Conservation (phyloP, 495 filamentous ascomycete species). For the Amniculicola lignicola region DNA sequence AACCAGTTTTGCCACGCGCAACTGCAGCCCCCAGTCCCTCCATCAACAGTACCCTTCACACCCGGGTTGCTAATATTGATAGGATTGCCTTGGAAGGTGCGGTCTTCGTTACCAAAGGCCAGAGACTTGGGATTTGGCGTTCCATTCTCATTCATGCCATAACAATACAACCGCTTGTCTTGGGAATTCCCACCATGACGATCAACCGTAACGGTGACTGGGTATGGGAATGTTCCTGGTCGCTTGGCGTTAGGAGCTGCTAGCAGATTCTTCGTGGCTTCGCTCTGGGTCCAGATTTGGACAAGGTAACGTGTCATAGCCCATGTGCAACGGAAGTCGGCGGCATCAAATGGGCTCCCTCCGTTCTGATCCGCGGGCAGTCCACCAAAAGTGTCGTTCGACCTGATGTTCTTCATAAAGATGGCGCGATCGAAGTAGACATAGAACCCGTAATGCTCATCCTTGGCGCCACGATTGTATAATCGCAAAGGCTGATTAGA, state of each 20-base stretch:
- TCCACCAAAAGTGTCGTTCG: constrained; percentile 32
- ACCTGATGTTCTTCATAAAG: constrained; percentile 58
- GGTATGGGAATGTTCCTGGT: constrained; percentile 81
- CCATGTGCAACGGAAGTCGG: constrained; percentile 74
- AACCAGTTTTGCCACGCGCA: constrained; percentile 72
- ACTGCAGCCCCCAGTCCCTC: constrained; percentile 68
- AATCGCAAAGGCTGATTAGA: constrained; percentile 76
- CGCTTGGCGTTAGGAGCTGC: constrained; percentile 42
- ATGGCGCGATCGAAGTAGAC: constrained; percentile 87
- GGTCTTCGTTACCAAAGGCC: constrained; percentile 57
- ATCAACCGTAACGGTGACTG: constrained; percentile 75
- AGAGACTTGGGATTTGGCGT: constrained; percentile 42
- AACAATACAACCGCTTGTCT: constrained; percentile 69
- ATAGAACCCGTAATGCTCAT: constrained; percentile 93
- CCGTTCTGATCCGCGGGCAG: constrained; percentile 59
- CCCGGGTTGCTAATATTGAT: constrained; percentile 60
- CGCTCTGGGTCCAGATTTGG: constrained; percentile 74
- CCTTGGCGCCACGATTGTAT: constrained; percentile 72
- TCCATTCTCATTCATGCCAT: constrained; percentile 55
- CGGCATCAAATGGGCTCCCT: constrained; percentile 57
- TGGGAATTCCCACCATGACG: constrained; percentile 66
- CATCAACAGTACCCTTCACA: constrained; percentile 58
- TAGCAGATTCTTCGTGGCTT: constrained; percentile 19
- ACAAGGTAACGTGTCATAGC: constrained; percentile 80
- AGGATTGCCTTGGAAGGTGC: constrained; percentile 56